Evolutionary conservation across 148 eudicot genomes (phyloP).

Genomic region (Camellia japonica): DNA sequence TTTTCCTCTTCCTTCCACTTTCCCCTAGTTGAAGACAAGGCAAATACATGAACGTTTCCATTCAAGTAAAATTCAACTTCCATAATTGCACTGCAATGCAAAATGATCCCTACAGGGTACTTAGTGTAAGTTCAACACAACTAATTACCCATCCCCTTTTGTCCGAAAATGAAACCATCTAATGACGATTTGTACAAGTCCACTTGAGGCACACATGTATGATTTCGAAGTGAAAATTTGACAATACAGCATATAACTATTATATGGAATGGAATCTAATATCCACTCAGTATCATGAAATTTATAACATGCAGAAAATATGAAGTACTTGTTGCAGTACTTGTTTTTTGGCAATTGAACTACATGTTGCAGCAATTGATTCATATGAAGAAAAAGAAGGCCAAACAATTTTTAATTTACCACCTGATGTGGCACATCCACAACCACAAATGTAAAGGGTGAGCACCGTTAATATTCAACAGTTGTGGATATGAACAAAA

Average conservation of each 20-base stretch:
- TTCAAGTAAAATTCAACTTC: background rate
- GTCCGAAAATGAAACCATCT: background rate
- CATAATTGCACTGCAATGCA: background rate
- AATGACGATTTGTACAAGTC: background rate
- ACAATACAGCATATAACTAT: background rate
- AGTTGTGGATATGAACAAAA: too few relatives aligned
- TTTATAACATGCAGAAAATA: background rate
- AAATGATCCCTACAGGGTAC: background rate
- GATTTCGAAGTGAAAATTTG: background rate
- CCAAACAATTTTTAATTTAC: too few relatives aligned
- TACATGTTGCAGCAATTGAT: too few relatives aligned
- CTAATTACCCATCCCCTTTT: background rate
- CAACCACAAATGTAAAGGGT: too few relatives aligned
- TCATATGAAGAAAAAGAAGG: too few relatives aligned
- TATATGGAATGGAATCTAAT: background rate
- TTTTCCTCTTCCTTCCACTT: background rate
- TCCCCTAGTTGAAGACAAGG: background rate
- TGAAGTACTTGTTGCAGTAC: background rate
- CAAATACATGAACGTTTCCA: background rate
- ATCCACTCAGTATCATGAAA: background rate
- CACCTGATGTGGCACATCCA: too few relatives aligned
- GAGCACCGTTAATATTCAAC: too few relatives aligned
- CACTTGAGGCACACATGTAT: background rate
- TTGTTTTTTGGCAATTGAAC: too few relatives aligned
- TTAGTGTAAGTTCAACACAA: background rate